A percentile compares a stretch with the other conserved stretches of the same genome.
phyloP scores from a whole-genome alignment of 1,139 yeast genomes.

The Suhomyces bribrorum region DNA sequence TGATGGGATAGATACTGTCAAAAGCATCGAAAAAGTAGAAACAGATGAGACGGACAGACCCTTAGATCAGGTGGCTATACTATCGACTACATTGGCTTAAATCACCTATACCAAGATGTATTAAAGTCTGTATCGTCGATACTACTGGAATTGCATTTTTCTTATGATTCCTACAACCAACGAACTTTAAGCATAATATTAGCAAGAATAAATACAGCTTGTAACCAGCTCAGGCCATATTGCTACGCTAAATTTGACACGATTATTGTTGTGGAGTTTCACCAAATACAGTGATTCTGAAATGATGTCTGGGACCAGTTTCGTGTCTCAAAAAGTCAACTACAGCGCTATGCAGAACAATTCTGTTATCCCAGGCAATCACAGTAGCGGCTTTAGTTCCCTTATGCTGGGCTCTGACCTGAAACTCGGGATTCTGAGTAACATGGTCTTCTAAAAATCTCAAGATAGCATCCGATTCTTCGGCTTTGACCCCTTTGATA shows the following conservation, averaged over 20 bases:
- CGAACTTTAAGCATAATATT: neutral
- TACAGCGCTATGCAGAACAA: slow-evolving; percentile 24
- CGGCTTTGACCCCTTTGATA: slow-evolving; percentile 26
- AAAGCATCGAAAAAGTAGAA: slow-evolving; percentile 25
- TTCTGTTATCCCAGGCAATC: slow-evolving; percentile 29
- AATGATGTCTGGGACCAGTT: slow-evolving; percentile 28
- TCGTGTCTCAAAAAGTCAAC: slow-evolving; percentile 25
- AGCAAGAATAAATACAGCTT: neutral
- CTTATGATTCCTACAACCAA: no score
- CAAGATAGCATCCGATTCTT: slow-evolving; percentile 25
- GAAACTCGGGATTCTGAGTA: slow-evolving; percentile 25
- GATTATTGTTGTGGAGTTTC: slow-evolving; percentile 20
- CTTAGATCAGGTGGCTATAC: slow-evolving; percentile 21
- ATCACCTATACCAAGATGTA: neutral
- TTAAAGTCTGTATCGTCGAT: no score
- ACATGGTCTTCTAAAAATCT: slow-evolving; percentile 26
- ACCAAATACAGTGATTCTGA: slow-evolving; percentile 27
- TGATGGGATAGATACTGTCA: slow-evolving; percentile 30
- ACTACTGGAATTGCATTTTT: no score
- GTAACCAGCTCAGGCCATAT: neutral
- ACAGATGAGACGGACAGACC: slow-evolving; percentile 28
- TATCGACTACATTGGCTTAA: slow-evolving; percentile 20
- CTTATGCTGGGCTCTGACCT: slow-evolving; percentile 27
- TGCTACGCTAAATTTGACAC: no score
- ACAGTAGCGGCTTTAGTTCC: slow-evolving; percentile 26